A percentile compares a stretch with the other conserved stretches of the same genome.
Conservation (phyloP, 169 alveolate genomes). For the Cryptosporidium muris region DNA sequence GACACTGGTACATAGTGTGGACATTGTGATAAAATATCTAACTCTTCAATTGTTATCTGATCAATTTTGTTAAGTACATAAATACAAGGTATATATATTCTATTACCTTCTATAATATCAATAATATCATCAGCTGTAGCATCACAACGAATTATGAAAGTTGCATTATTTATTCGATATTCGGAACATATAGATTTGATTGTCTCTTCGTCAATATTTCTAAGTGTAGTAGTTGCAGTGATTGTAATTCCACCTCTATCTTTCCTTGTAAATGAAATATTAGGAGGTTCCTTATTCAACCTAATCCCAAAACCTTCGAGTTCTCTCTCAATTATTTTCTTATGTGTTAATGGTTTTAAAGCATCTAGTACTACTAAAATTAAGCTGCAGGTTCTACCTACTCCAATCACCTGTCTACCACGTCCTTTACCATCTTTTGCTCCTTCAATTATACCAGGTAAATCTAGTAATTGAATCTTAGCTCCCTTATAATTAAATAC, state of each 20-base stretch:
- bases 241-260: slow-evolving; percentile 86
- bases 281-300: slow-evolving; percentile 93
- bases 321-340: slow-evolving; percentile 91
- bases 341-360: slow-evolving; percentile 91
- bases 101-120: slow-evolving; percentile 97
- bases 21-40: slow-evolving; percentile 90
- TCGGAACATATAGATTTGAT: slow-evolving; percentile 85
- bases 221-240: slow-evolving; percentile 75
- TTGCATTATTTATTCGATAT: slow-evolving; percentile 93
- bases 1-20: slow-evolving; percentile 94
- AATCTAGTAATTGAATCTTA: slow-evolving; percentile 93
- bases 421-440: slow-evolving; percentile 99
- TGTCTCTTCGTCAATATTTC: slow-evolving; percentile 84
- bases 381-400: slow-evolving; percentile 94
- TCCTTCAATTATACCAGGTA: slow-evolving; percentile 97
- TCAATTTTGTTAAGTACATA: slow-evolving; percentile 94
- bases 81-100: slow-evolving; percentile 91
- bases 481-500: slow-evolving; percentile 92
- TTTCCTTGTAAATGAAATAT: slow-evolving; percentile 82
- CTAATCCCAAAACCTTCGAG: slow-evolving; percentile 97
- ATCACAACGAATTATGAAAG: slow-evolving; percentile 90
- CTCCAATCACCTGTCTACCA: slow-evolving; percentile 98
- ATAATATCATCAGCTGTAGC: slow-evolving; percentile 97
- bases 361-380: slow-evolving; percentile 94
- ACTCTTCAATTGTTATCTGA: slow-evolving; percentile 88